These are phyloP conservation scores for Asclepias syriaca DNA, from an alignment of 257 asterid genomes.

Conservation along the genomic window DNA sequence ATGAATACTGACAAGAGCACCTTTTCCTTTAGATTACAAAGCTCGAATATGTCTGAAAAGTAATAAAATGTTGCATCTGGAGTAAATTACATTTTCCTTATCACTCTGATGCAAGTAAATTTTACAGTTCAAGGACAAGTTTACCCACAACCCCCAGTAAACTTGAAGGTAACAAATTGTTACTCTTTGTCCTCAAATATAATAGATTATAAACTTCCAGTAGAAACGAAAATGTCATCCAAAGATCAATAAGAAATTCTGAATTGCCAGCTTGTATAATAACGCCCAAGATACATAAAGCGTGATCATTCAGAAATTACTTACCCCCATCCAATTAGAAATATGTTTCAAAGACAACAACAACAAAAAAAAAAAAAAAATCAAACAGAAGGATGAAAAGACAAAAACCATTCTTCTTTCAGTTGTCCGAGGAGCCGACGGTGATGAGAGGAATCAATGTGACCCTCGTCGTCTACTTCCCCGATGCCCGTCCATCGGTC, in stretches of 20 bases:
- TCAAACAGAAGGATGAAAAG: too few relatives aligned
- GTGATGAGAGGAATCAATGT: slow-evolving; percentile 40
- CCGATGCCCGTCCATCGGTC: slow-evolving; percentile 85
- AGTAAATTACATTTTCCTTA: neutral
- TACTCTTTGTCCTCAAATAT: neutral
- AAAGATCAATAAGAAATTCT: neutral
- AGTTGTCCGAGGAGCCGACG: slow-evolving; percentile 69
- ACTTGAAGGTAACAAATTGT: neutral
- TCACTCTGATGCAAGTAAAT: neutral
- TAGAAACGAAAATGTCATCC: neutral
- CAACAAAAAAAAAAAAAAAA: neutral
- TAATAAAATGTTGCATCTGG: neutral
- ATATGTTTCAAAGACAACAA: neutral
- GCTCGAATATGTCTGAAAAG: neutral
- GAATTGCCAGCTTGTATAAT: neutral
- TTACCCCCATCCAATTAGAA: neutral
- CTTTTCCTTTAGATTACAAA: neutral
- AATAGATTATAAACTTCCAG: neutral
- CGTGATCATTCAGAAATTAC: neutral
- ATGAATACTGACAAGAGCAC: neutral
- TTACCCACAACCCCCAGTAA: neutral
- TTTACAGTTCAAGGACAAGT: neutral
- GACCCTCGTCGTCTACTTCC: slow-evolving; percentile 62
- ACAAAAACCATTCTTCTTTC: slow-evolving; percentile 75
- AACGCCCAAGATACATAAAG: neutral